Evolutionary conservation across 768 basidiomycete genomes (phyloP).

Genomic region (Tremella mesenterica): DNA sequence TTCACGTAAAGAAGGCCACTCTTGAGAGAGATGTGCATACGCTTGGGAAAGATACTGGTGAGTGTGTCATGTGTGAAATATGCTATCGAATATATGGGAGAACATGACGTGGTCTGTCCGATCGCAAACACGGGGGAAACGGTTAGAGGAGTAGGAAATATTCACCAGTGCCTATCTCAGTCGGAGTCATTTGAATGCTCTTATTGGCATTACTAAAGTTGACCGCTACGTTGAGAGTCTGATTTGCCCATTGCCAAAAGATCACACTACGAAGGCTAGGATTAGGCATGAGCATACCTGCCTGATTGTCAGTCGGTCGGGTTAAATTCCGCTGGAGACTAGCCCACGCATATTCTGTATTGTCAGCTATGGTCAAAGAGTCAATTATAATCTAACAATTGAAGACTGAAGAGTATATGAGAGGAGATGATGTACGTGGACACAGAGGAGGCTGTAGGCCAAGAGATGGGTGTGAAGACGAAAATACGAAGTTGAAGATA

Average conservation of each 20-base stretch:
- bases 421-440: no score
- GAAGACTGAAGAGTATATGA: no score
- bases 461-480: no score
- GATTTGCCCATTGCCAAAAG: constrained; percentile 46
- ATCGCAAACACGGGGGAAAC: neutral
- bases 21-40: no score
- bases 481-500: no score
- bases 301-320: constrained; percentile 17
- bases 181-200: constrained; percentile 44
- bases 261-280: constrained; percentile 36
- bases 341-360: constrained; percentile 12
- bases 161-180: constrained; percentile 44
- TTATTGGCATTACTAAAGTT: constrained; percentile 48
- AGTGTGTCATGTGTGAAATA: no score
- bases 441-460: no score
- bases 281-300: constrained; percentile 48
- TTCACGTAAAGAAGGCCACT: no score
- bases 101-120: no score
- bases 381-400: no score
- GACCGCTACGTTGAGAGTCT: constrained; percentile 45
- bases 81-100: no score
- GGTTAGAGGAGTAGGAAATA: neutral
- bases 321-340: neutral
- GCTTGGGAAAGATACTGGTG: no score
- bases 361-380: neutral